A percentile compares a stretch with the other conserved stretches of the same genome.
Conservation (phyloP, 2,329 filamentous ascomycete species). For the Fusarium lyarnte region DNA sequence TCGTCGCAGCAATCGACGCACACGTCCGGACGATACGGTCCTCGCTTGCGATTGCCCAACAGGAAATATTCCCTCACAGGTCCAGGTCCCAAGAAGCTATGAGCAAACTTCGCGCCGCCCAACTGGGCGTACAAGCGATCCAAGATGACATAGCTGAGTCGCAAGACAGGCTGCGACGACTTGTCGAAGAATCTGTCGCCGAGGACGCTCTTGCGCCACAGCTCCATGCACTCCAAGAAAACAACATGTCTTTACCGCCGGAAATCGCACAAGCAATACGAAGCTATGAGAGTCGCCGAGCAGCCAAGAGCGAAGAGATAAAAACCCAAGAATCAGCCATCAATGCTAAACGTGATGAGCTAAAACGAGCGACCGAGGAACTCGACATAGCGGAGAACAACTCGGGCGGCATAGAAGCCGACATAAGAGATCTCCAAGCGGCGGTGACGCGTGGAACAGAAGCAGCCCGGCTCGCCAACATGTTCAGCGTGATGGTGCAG, state of each 20-base stretch:
- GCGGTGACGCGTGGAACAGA: conserved; percentile 38
- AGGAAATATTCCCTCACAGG: conserved; percentile 43
- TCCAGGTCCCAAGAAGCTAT: conserved; percentile 40
- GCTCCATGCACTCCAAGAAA: conserved; percentile 42
- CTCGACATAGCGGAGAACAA: conserved; percentile 33
- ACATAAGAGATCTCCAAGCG: conserved; percentile 39
- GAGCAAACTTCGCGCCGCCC: conserved; percentile 32
- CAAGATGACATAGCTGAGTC: conserved; percentile 35
- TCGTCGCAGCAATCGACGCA: conserved; percentile 35
- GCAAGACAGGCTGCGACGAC: conserved; percentile 27
- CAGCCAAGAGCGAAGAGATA: conserved; percentile 42
- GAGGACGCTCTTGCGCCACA: conserved; percentile 41
- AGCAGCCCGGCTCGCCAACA: conserved; percentile 38
- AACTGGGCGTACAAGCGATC: conserved; percentile 32
- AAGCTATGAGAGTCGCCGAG: conserved; percentile 38
- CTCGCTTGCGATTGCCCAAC: conserved; percentile 36
- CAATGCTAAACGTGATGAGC: conserved; percentile 28
- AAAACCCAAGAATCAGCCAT: conserved; percentile 39
- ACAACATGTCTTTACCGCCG: conserved; percentile 41
- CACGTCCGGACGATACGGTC: conserved; percentile 38
- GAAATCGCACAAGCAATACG: conserved; percentile 43
- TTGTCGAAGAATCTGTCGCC: conserved; percentile 39
- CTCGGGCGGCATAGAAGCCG: conserved; percentile 31
- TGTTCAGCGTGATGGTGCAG: conserved; percentile 43
- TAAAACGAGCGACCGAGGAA: conserved; percentile 30